phyloP scores from a whole-genome alignment of 345 rosid genomes.

The Pugionium dolabratum region DNA sequence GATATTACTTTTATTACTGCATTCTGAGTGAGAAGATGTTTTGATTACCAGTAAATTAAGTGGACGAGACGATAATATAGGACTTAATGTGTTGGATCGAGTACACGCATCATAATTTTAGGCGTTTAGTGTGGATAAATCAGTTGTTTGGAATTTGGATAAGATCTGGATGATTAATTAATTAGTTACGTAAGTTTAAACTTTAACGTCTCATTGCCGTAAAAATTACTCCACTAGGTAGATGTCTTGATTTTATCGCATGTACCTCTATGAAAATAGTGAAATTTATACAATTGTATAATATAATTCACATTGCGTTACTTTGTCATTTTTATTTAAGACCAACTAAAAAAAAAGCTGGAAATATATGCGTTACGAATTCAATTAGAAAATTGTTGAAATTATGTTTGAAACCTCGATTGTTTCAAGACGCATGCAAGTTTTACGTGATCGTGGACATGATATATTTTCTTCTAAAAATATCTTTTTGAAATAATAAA shows the following conservation, averaged over 20 bases:
- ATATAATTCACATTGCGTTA: too few species aligned
- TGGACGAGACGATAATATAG: constrained; percentile 13
- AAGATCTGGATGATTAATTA: constrained; percentile 18
- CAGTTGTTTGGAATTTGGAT: constrained; percentile 26
- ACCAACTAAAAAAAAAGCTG: too few species aligned
- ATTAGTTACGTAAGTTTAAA: neutral
- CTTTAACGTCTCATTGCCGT: constrained; percentile 23
- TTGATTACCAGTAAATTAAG: neutral
- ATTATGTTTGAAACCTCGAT: too few species aligned
- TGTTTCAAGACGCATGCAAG: too few species aligned
- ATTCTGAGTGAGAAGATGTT: neutral
- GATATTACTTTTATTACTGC: neutral
- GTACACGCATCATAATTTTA: constrained; percentile 3
- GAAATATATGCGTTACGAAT: too few species aligned
- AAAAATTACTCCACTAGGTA: neutral
- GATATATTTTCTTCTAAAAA: too few species aligned
- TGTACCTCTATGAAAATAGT: too few species aligned
- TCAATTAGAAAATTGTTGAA: too few species aligned
- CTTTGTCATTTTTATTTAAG: too few species aligned
- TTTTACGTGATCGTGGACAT: too few species aligned
- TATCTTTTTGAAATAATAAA: too few species aligned
- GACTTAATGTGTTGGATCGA: constrained; percentile 31
- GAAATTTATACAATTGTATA: too few species aligned
- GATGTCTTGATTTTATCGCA: neutral
- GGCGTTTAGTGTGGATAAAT: constrained; percentile 35